phyloP scores from a whole-genome alignment of 305 asterid species.

The Solanum hybrid region DNA sequence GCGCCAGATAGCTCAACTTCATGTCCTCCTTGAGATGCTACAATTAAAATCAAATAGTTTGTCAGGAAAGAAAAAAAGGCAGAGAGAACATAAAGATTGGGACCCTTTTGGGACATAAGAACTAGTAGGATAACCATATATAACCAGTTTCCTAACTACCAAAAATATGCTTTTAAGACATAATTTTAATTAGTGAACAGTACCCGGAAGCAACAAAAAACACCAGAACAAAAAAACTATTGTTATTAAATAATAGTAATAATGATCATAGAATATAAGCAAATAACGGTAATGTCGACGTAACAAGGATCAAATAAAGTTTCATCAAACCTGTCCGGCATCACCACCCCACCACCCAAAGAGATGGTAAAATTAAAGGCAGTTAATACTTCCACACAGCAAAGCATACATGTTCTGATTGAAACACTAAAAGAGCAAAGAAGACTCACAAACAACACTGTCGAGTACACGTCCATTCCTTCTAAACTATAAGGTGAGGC shows the following conservation, averaged over 20 bases:
- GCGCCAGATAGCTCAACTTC: conserved; percentile 96
- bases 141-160: background rate
- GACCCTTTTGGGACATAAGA: background rate
- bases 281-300: background rate
- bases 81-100: conserved; percentile 8
- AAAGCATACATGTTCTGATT: background rate
- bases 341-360: background rate
- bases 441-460: conserved; percentile 76
- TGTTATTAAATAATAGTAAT: background rate
- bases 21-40: conserved; percentile 97
- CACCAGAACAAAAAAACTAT: background rate
- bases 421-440: conserved; percentile 8
- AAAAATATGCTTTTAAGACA: background rate
- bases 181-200: background rate
- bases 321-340: background rate
- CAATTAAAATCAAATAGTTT: conserved; percentile 14
- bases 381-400: background rate
- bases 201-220: background rate
- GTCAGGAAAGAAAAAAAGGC: conserved; percentile 6
- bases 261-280: background rate
- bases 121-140: background rate
- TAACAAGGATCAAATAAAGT: background rate
- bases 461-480: conserved; percentile 91
- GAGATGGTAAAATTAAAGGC: background rate
- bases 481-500: conserved; percentile 80